A percentile compares a stretch with the other conserved stretches of the same genome.
These are phyloP conservation scores for Epichloe aotearoae DNA, from an alignment of 2,329 filamentous ascomycete species.

Conservation along the genomic window DNA sequence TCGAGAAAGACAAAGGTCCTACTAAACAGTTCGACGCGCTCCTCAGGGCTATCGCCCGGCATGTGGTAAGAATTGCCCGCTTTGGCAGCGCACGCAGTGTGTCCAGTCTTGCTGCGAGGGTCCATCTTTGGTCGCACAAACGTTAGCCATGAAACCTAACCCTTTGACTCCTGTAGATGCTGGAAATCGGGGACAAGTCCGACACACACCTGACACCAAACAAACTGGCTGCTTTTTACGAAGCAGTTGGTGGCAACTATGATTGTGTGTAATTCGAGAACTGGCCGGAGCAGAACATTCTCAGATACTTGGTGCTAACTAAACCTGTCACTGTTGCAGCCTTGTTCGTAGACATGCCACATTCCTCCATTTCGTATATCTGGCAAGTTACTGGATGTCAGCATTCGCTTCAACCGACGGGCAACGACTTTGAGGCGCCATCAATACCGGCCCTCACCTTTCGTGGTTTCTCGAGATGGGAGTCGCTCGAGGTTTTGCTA, in stretches of 20 bases:
- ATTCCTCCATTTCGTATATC: constrained; percentile 72
- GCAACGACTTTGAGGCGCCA: constrained; percentile 60
- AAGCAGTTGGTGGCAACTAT: constrained; percentile 60
- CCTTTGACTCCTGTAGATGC: constrained; percentile 26
- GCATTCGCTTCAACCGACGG: constrained; percentile 68
- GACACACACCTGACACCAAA: constrained; percentile 43
- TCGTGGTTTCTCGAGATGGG: constrained; percentile 83
- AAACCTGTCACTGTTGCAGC: constrained; percentile 22
- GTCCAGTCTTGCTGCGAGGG: neutral
- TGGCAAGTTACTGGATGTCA: constrained; percentile 86
- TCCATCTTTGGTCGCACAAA: neutral
- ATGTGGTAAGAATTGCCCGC: constrained; percentile 47
- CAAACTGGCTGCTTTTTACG: constrained; percentile 68
- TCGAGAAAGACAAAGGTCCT: constrained; percentile 53
- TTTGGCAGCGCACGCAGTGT: neutral
- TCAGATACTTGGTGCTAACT: neutral
- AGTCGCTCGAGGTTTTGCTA: constrained; percentile 79
- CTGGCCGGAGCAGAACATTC: neutral
- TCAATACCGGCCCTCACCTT: constrained; percentile 71
- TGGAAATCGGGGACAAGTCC: constrained; percentile 44
- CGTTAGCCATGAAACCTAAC: constrained; percentile 8
- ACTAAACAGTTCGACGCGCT: constrained; percentile 54
- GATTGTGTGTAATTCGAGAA: constrained; percentile 36
- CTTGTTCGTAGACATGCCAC: constrained; percentile 65
- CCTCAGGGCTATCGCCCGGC: constrained; percentile 51